phyloP scores from a whole-genome alignment of 108 stramenopile species.

The Cyclotella sp. region DNA sequence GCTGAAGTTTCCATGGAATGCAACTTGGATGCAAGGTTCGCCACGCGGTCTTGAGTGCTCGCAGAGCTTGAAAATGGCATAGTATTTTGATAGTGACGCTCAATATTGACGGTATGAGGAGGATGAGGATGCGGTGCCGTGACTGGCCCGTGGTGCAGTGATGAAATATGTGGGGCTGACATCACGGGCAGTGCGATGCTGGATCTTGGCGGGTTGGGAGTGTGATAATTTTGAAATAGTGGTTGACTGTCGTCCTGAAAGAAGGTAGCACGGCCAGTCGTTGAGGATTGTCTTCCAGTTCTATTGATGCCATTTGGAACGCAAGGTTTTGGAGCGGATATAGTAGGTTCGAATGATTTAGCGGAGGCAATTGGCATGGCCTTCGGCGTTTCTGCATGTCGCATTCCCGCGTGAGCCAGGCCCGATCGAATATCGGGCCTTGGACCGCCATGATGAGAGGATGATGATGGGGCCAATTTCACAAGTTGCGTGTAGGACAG shows the following conservation, averaged over 20 bases:
- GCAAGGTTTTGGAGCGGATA: background rate
- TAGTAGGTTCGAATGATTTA: background rate
- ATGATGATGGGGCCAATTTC: conserved; percentile 5
- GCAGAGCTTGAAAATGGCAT: background rate
- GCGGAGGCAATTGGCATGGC: background rate
- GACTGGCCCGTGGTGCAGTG: background rate
- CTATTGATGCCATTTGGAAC: background rate
- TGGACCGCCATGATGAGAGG: background rate
- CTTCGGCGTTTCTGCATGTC: background rate
- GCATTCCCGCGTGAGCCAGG: background rate
- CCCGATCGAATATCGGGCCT: background rate
- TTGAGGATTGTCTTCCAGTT: background rate
- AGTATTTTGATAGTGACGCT: no score
- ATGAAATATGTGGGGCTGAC: background rate
- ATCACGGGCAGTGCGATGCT: no score
- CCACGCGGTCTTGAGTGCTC: conserved; percentile 3
- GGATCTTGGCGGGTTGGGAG: background rate
- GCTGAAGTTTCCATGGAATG: background rate
- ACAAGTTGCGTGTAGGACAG: conserved; percentile 36
- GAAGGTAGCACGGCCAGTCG: background rate
- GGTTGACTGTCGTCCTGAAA: background rate
- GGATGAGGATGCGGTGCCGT: background rate
- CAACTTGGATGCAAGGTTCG: conserved; percentile 25
- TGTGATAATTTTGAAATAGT: conserved; percentile 5
- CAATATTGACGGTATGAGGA: background rate